Evolutionary conservation across 2,329 filamentous ascomycete genomes (phyloP).

Genomic region (Dactylellina leptospora): DNA sequence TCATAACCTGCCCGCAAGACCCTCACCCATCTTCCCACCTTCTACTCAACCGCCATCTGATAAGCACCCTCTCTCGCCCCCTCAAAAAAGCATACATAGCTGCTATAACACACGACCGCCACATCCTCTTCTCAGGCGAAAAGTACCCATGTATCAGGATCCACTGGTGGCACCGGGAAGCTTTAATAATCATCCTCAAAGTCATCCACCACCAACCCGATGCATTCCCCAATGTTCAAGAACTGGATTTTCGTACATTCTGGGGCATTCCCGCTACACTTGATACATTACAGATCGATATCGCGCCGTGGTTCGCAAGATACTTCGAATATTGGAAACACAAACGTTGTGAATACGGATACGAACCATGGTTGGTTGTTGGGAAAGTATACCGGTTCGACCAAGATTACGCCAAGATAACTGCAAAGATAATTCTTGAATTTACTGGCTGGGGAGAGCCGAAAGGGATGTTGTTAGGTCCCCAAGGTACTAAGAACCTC

Average conservation of each 20-base stretch:
- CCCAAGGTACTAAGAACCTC: not conserved
- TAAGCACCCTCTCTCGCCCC: slow-evolving; percentile 8
- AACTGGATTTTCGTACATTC: slow-evolving; percentile 1
- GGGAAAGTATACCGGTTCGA: slow-evolving; percentile 19
- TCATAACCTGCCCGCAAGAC: slow-evolving; percentile 3
- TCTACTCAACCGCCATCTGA: not conserved
- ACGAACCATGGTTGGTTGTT: slow-evolving; percentile 29
- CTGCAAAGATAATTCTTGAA: slow-evolving; percentile 26
- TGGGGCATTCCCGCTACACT: slow-evolving; percentile 20
- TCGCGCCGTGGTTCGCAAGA: slow-evolving; percentile 8
- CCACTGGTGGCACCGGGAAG: slow-evolving; percentile 19
- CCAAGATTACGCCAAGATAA: slow-evolving; percentile 28
- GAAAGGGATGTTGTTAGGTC: slow-evolving; percentile 6
- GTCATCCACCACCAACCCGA: slow-evolving; percentile 17
- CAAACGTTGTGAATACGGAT: slow-evolving; percentile 11
- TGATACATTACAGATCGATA: slow-evolving; percentile 19
- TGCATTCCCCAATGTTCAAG: slow-evolving; percentile 1
- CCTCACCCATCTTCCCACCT: slow-evolving; percentile 3
- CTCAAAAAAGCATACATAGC: slow-evolving; percentile 10
- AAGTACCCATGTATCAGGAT: slow-evolving; percentile 12
- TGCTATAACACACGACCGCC: slow-evolving; percentile 8
- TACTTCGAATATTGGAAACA: slow-evolving; percentile 29
- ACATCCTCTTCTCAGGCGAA: not conserved
- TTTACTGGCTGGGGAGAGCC: slow-evolving; percentile 24
- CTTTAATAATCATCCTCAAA: slow-evolving; percentile 20